Evolutionary conservation across 169 alveolate species (phyloP).

Genomic region (Neospora caninum): DNA sequence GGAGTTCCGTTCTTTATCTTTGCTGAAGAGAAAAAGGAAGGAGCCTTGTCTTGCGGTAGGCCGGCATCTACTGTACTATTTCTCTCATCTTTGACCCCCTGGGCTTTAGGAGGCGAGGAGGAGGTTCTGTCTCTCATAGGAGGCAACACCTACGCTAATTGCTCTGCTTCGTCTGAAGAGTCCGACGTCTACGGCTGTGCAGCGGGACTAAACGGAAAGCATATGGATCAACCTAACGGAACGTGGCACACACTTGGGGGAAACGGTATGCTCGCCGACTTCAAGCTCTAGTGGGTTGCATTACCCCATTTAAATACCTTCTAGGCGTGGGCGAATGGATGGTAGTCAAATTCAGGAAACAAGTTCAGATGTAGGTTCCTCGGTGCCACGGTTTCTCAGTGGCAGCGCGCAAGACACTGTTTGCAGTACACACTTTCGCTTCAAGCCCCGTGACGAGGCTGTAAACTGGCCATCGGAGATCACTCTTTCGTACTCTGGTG

Average conservation of each 20-base stretch:
- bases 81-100: neutral
- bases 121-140: constrained; percentile 53
- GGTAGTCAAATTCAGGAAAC: constrained; percentile 31
- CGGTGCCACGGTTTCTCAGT: neutral
- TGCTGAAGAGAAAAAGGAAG: constrained; percentile 13
- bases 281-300: neutral
- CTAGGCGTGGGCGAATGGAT: constrained; percentile 56
- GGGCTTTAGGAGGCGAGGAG: constrained; percentile 60
- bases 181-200: constrained; percentile 53
- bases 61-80: neutral
- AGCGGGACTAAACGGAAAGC: constrained; percentile 59
- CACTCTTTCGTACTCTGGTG: constrained; percentile 62
- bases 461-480: constrained; percentile 69
- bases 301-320: neutral
- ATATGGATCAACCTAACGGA: constrained; percentile 52
- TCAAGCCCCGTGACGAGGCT: constrained; percentile 65
- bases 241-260: constrained; percentile 57
- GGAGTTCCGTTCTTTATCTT: constrained; percentile 37
- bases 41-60: constrained; percentile 23
- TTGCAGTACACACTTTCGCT: constrained; percentile 69
- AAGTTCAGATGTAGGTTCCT: constrained; percentile 57
- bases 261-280: constrained; percentile 47
- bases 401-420: neutral
- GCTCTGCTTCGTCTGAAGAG: constrained; percentile 49
- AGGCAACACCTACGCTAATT: constrained; percentile 36